phyloP scores from a whole-genome alignment of 352 stramenopile genomes.

The Phytophthora megakarya region DNA sequence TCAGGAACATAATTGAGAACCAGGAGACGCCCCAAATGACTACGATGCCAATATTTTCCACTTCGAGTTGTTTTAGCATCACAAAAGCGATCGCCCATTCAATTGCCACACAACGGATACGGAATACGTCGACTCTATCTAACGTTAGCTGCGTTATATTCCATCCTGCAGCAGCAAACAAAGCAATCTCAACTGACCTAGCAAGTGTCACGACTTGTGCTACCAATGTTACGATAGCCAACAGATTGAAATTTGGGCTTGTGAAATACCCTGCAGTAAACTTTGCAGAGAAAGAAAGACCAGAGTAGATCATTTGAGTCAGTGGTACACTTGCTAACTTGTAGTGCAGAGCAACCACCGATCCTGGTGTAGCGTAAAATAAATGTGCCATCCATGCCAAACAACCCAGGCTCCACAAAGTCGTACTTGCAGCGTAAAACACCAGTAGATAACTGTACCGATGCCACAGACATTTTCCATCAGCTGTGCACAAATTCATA shows the following conservation, averaged over 20 bases:
- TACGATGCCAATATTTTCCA: conserved; percentile 48
- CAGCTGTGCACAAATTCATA: conserved; percentile 53
- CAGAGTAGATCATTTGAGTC: conserved; percentile 37
- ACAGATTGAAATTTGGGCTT: conserved; percentile 40
- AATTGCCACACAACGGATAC: conserved; percentile 53
- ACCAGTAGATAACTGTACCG: conserved; percentile 19
- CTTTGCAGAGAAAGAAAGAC: conserved; percentile 38
- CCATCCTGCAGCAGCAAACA: conserved; percentile 66
- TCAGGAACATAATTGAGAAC: conserved; percentile 53
- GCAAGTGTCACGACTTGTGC: conserved; percentile 45
- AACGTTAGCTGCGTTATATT: conserved; percentile 55
- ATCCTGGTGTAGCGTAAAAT: conserved; percentile 34
- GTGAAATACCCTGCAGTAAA: conserved; percentile 37
- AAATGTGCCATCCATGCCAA: conserved; percentile 51
- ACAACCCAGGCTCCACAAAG: conserved; percentile 33
- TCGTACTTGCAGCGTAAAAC: conserved; percentile 43
- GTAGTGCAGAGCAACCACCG: conserved; percentile 47
- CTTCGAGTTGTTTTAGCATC: conserved; percentile 47
- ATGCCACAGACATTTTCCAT: conserved; percentile 42
- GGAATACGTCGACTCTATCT: conserved; percentile 43
- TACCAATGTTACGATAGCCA: conserved; percentile 43
- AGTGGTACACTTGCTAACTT: conserved; percentile 50
- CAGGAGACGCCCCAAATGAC: conserved; percentile 58
- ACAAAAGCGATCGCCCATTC: conserved; percentile 51
- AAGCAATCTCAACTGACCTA: conserved; percentile 43